phyloP scores from a whole-genome alignment of 768 basidiomycete genomes.

The Lentinula edodes region DNA sequence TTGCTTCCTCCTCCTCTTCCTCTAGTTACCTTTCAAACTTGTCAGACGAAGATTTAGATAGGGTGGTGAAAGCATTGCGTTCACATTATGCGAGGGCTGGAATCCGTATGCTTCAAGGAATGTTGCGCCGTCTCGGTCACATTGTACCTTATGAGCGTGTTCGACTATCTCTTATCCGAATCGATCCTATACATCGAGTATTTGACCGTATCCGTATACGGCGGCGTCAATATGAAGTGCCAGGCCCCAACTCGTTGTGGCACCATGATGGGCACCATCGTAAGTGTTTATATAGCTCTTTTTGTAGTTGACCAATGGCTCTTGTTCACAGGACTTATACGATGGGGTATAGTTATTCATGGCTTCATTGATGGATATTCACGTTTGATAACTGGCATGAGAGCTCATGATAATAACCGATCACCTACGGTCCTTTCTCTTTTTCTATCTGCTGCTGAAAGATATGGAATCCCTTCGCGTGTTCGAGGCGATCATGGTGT shows the following conservation, averaged over 20 bases:
- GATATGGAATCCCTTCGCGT: slow-evolving; percentile 15
- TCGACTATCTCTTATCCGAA: slow-evolving; percentile 6
- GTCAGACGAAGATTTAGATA: slow-evolving; percentile 12
- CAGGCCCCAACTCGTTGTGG: slow-evolving; percentile 12
- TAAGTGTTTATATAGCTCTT: slow-evolving; percentile 2
- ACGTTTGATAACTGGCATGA: slow-evolving; percentile 10
- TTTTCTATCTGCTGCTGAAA: slow-evolving; percentile 12
- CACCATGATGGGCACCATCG: slow-evolving; percentile 13
- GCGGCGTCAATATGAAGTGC: slow-evolving; percentile 4
- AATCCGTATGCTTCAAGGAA: slow-evolving; percentile 10
- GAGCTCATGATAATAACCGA: slow-evolving; percentile 14
- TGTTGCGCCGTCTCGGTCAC: slow-evolving; percentile 9
- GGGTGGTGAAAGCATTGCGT: slow-evolving; percentile 4
- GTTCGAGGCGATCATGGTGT: slow-evolving; percentile 19
- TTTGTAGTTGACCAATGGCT: not conserved
- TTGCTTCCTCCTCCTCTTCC: slow-evolving; percentile 5
- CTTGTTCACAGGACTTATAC: slow-evolving; percentile 16
- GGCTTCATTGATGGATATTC: slow-evolving; percentile 26
- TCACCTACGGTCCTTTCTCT: slow-evolving; percentile 12
- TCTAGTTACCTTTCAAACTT: slow-evolving; percentile 3
- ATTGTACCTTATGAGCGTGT: slow-evolving; percentile 10
- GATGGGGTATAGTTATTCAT: slow-evolving; percentile 23
- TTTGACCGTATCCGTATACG: slow-evolving; percentile 13
- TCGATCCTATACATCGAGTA: slow-evolving; percentile 8
- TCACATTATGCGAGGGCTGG: slow-evolving; percentile 11